Conservation (phyloP, 768 basidiomycete species). For the Chalciporus piperatus region DNA sequence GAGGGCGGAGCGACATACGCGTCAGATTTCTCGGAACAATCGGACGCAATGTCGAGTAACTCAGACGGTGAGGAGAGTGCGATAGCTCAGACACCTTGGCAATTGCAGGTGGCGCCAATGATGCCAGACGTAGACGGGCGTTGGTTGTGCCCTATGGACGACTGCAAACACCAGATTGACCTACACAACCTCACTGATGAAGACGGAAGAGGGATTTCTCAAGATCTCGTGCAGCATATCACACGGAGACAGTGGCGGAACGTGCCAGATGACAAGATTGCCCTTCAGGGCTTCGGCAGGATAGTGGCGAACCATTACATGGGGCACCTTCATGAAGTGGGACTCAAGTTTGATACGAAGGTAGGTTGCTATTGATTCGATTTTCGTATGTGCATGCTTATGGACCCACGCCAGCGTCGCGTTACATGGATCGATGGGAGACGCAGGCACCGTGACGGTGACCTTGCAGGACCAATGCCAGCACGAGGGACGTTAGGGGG, state of each 20-base stretch:
- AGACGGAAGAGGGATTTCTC: constrained; percentile 26
- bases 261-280: constrained; percentile 29
- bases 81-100: constrained; percentile 35
- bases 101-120: constrained; percentile 35
- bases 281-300: constrained; percentile 19
- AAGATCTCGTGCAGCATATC: constrained; percentile 23
- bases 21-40: constrained; percentile 56
- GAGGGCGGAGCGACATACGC: constrained; percentile 40
- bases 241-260: constrained; percentile 35
- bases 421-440: constrained; percentile 8
- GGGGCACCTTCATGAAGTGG: constrained; percentile 20
- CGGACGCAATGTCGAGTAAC: constrained; percentile 43
- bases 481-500: constrained; percentile 21
- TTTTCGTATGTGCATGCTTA: not conserved
- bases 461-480: constrained; percentile 23
- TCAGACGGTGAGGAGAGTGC: constrained; percentile 29
- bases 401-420: constrained; percentile 8
- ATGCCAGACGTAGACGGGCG: constrained; percentile 43
- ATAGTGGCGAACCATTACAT: constrained; percentile 29
- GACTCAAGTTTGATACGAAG: constrained; percentile 19
- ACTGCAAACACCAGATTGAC: constrained; percentile 47
- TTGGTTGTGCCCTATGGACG: constrained; percentile 50
- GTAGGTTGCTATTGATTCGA: constrained; percentile 5
- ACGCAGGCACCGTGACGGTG: not conserved
- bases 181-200: constrained; percentile 40